Evolutionary conservation across 1,284 basidiomycete genomes (phyloP).

Genomic region (Schizophyllum amplum): DNA sequence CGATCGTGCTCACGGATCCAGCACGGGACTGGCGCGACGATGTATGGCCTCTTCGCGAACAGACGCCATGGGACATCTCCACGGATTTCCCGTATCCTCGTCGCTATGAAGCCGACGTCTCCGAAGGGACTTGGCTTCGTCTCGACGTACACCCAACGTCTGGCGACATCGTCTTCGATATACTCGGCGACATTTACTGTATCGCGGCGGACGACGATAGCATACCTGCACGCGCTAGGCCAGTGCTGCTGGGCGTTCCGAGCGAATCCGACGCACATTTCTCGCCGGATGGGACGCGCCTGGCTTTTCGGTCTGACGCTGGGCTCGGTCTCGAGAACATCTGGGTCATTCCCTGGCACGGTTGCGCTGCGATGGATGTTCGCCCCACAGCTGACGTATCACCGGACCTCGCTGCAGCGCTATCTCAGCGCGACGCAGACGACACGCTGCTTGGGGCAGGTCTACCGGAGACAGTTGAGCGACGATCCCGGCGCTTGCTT

Average conservation of each 20-base stretch:
- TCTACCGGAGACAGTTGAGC: slow-evolving; percentile 37
- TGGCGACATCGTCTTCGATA: slow-evolving; percentile 68
- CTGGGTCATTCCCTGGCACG: slow-evolving; percentile 58
- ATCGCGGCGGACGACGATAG: slow-evolving; percentile 19
- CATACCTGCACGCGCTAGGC: slow-evolving; percentile 32
- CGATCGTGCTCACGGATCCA: no score
- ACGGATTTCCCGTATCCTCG: slow-evolving; percentile 67
- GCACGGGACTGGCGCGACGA: slow-evolving; percentile 44
- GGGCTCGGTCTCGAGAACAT: slow-evolving; percentile 66
- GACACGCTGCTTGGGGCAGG: slow-evolving; percentile 41
- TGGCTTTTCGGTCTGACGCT: slow-evolving; percentile 65
- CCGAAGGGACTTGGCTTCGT: slow-evolving; percentile 66
- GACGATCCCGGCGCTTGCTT: slow-evolving; percentile 39
- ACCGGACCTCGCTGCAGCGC: slow-evolving; percentile 25
- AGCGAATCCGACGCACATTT: slow-evolving; percentile 66
- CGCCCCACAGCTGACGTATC: slow-evolving; percentile 19
- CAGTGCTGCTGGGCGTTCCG: slow-evolving; percentile 51
- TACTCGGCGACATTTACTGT: slow-evolving; percentile 68
- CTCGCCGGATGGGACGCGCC: slow-evolving; percentile 50
- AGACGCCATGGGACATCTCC: slow-evolving; percentile 67
- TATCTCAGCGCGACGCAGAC: slow-evolving; percentile 32
- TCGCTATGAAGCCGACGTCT: slow-evolving; percentile 54
- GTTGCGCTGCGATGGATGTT: slow-evolving; percentile 52
- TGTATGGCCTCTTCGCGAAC: slow-evolving; percentile 54
- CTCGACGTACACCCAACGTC: slow-evolving; percentile 60